Conservation (phyloP, 805 yeast species). For the Tetrapisispora taiwanensis region DNA sequence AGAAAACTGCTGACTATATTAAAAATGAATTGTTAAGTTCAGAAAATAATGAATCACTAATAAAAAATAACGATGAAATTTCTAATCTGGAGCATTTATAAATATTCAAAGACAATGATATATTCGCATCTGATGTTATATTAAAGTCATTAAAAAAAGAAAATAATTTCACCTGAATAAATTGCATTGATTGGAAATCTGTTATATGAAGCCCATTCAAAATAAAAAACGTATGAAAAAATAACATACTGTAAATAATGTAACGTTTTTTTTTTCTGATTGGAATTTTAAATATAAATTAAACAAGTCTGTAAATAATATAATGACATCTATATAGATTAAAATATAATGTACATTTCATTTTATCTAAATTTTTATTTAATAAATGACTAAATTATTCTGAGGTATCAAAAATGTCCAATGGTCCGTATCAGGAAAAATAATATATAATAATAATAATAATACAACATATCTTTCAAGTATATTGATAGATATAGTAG, state of each 20-base stretch:
- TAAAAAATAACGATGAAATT: slow-evolving; percentile 10
- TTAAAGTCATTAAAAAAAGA: not conserved
- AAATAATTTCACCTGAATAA: not conserved
- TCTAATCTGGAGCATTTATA: not conserved
- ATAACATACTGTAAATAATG: slow-evolving; percentile 1
- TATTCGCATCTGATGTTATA: not conserved
- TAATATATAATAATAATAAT: not conserved
- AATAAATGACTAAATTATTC: not conserved
- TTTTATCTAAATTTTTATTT: not conserved
- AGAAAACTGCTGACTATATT: slow-evolving; percentile 48
- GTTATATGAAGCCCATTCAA: not conserved
- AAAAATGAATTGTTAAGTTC: slow-evolving; percentile 37
- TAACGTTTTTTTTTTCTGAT: not conserved
- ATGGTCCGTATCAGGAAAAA: not conserved
- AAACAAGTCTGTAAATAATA: slow-evolving; percentile 1
- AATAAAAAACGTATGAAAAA: not conserved
- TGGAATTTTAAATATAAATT: not conserved
- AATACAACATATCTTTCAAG: not conserved
- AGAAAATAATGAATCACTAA: slow-evolving; percentile 9
- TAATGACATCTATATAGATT: slow-evolving; percentile 1
- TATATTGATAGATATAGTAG: not conserved
- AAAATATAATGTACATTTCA: not conserved
- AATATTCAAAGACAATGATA: not conserved
- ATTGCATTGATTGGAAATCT: not conserved
- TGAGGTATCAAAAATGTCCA: not conserved